A percentile compares a stretch with the other conserved stretches of the same genome.
Conservation (phyloP, 345 rosid species). For the Jatropha curcas region DNA sequence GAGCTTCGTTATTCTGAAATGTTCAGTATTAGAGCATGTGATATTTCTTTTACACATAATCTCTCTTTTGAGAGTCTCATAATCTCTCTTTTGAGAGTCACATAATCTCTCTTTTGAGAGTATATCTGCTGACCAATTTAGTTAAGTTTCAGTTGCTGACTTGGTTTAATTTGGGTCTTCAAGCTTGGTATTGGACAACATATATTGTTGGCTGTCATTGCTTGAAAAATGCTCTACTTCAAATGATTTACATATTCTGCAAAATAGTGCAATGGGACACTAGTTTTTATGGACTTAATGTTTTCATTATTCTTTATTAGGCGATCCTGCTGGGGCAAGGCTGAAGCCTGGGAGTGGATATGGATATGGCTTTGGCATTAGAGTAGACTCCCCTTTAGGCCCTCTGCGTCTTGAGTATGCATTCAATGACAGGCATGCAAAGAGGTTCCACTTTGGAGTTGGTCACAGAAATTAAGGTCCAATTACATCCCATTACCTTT, state of each 20-base stretch:
- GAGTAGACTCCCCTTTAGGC: slow-evolving; percentile 87
- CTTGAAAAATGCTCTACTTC: background rate
- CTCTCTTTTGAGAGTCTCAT: background rate
- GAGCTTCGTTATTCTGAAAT: background rate
- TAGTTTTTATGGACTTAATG: background rate
- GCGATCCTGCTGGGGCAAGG: slow-evolving; percentile 98
- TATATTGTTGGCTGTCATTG: background rate
- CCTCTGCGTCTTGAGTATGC: slow-evolving; percentile 87
- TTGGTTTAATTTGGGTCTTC: background rate
- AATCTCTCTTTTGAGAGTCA: background rate
- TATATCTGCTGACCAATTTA: background rate
- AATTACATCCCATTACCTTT: background rate
- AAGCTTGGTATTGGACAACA: background rate
- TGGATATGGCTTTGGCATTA: slow-evolving; percentile 81
- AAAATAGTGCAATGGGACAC: no score
- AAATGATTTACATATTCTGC: background rate
- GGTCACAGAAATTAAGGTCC: slow-evolving; percentile 63
- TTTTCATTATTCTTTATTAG: slow-evolving; percentile 25
- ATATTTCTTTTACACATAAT: no score
- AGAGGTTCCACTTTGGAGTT: slow-evolving; percentile 90
- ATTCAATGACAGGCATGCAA: slow-evolving; percentile 59
- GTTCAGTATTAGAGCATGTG: background rate
- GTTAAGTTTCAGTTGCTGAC: background rate
- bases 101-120: background rate
- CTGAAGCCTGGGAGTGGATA: slow-evolving; percentile 90